phyloP scores from a whole-genome alignment of 2,329 filamentous ascomycete genomes.

The Sclerotinia spermophila region DNA sequence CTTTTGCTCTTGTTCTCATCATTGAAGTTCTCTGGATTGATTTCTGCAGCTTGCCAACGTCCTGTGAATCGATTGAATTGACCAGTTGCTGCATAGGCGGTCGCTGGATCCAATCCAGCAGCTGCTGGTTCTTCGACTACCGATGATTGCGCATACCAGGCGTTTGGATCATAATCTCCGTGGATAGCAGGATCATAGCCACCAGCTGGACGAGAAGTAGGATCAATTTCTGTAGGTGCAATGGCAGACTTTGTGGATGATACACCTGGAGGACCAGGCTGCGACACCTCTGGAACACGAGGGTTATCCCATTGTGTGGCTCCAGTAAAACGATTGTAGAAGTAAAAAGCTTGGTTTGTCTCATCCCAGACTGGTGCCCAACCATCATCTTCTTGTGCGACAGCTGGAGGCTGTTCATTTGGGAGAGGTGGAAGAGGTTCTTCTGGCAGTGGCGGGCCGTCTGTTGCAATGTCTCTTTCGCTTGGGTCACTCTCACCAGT shows the following conservation, averaged over 20 bases:
- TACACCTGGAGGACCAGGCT: slow-evolving; percentile 30
- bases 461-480: slow-evolving; percentile 12
- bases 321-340: slow-evolving; percentile 76
- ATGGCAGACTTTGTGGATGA: slow-evolving; percentile 33
- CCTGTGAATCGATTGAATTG: slow-evolving; percentile 93
- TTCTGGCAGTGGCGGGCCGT: slow-evolving; percentile 36
- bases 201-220: slow-evolving; percentile 48
- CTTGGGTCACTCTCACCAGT: slow-evolving; percentile 19
- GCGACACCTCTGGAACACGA: slow-evolving; percentile 53
- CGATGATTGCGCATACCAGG: slow-evolving; percentile 77
- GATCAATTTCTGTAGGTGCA: slow-evolving; percentile 26
- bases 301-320: slow-evolving; percentile 84
- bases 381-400: slow-evolving; percentile 61
- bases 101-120: slow-evolving; percentile 41
- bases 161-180: slow-evolving; percentile 91
- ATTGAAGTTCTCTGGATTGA: slow-evolving; percentile 71
- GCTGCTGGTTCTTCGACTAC: slow-evolving; percentile 39
- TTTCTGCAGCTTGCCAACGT: slow-evolving; percentile 66
- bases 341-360: slow-evolving; percentile 68
- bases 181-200: slow-evolving; percentile 97
- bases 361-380: slow-evolving; percentile 81
- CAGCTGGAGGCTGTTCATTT: slow-evolving; percentile 45
- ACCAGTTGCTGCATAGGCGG: slow-evolving; percentile 63
- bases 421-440: slow-evolving; percentile 29
- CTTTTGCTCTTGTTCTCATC: slow-evolving; percentile 83